phyloP scores from a whole-genome alignment of 257 asterid species.

The Lycium ferocissimum region DNA sequence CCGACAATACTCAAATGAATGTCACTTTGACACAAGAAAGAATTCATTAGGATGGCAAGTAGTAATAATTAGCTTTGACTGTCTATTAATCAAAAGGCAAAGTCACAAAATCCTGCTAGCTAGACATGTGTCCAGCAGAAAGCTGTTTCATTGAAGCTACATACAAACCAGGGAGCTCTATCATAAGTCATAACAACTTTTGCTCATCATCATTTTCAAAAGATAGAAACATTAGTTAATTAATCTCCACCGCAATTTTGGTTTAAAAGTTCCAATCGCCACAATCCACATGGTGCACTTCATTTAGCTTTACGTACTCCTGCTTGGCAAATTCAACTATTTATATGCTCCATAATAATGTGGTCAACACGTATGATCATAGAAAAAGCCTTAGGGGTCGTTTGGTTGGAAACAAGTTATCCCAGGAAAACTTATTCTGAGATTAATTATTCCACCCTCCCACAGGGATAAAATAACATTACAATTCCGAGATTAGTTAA shows the following conservation, averaged over 20 bases:
- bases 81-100: not conserved
- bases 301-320: not conserved
- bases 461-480: too few species aligned
- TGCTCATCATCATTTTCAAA: not conserved
- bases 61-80: not conserved
- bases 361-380: not conserved
- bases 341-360: not conserved
- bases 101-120: not conserved
- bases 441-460: too few species aligned
- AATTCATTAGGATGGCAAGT: not conserved
- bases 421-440: too few species aligned
- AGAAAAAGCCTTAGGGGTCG: not conserved
- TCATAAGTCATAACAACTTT: not conserved
- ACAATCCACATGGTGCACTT: not conserved
- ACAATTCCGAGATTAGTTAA: too few species aligned
- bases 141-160: not conserved
- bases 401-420: too few species aligned
- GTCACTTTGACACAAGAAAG: not conserved
- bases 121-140: not conserved
- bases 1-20: not conserved
- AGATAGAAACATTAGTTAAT: not conserved
- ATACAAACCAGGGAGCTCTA: not conserved
- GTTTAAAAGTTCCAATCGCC: not conserved
- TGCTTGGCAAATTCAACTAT: not conserved
- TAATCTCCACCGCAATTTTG: not conserved